Evolutionary conservation across 192 early-diverging fungal genomes (phyloP).

Genomic region (Coemansia sp.): DNA sequence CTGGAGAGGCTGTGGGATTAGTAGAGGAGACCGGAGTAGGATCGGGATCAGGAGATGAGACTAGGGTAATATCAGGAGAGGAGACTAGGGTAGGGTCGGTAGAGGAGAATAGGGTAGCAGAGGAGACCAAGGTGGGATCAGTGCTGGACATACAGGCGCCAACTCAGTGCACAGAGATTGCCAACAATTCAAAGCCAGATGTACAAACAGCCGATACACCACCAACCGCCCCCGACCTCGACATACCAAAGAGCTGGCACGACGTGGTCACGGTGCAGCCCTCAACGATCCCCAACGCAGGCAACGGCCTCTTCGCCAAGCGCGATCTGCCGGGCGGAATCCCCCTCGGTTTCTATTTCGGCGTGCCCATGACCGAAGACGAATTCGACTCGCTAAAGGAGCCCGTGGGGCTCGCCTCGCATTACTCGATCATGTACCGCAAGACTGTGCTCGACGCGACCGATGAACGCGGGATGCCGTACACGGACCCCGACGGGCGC

Average conservation of each 20-base stretch:
- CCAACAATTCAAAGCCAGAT: no score
- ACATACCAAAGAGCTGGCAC: constrained; percentile 55
- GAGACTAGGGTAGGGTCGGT: no score
- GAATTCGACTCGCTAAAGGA: constrained; percentile 91
- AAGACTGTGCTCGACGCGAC: constrained; percentile 91
- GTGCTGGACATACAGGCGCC: no score
- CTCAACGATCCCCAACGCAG: constrained; percentile 66
- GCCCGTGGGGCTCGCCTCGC: constrained; percentile 68
- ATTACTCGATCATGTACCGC: constrained; percentile 90
- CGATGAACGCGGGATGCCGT: constrained; percentile 74
- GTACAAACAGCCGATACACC: no score
- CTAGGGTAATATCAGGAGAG: no score
- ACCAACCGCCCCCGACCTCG: no score
- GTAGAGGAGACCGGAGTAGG: no score
- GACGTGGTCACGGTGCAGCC: constrained; percentile 65
- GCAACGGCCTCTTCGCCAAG: constrained; percentile 74
- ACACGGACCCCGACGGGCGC: constrained; percentile 57
- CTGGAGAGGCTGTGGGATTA: no score
- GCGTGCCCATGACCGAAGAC: constrained; percentile 93
- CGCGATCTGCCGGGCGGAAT: constrained; percentile 69
- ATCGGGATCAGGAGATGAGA: no score
- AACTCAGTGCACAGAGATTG: constrained; percentile 1
- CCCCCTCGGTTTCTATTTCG: constrained; percentile 91
- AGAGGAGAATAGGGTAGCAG: no score
- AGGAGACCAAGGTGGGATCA: no score